These are phyloP conservation scores for Gaillardinia entomophila DNA, from an alignment of 805 yeast genomes.

Conservation along the genomic window DNA sequence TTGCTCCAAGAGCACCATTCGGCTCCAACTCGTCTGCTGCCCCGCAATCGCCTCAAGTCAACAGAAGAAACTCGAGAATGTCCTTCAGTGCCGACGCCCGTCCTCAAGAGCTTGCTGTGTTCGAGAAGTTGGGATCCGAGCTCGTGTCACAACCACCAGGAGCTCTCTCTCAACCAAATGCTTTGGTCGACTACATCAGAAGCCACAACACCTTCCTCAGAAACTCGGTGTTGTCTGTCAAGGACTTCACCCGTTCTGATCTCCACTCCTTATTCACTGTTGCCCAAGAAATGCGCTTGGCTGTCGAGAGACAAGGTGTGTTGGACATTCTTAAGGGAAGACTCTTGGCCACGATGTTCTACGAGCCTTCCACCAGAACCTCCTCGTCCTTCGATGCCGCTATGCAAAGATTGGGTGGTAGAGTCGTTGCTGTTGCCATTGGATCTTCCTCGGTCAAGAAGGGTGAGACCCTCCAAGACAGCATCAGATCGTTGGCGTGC, in stretches of 20 bases:
- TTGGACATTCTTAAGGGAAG: constrained; percentile 87
- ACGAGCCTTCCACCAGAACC: constrained; percentile 98
- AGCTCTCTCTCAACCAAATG: constrained; percentile 71
- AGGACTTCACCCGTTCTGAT: constrained; percentile 80
- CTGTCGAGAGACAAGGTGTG: constrained; percentile 95
- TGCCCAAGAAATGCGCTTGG: constrained; percentile 96
- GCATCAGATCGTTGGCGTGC: constrained; percentile 89
- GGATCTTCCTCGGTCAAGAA: constrained; percentile 91
- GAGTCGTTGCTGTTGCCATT: constrained; percentile 83
- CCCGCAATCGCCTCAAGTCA: constrained; percentile 33
- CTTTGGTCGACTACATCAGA: constrained; percentile 71
- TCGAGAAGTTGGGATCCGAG: constrained; percentile 53
- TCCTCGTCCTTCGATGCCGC: constrained; percentile 97
- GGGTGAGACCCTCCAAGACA: constrained; percentile 97
- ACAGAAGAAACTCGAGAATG: constrained; percentile 28
- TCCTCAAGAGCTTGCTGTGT: constrained; percentile 38
- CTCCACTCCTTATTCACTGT: constrained; percentile 90
- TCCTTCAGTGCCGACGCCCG: constrained; percentile 29
- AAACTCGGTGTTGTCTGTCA: constrained; percentile 81
- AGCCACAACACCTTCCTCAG: constrained; percentile 86
- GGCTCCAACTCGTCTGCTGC: constrained; percentile 23
- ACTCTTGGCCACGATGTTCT: constrained; percentile 89
- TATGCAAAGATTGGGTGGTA: constrained; percentile 99
- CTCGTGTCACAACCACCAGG: constrained; percentile 68
- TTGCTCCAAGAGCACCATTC: constrained; percentile 40